phyloP scores from a whole-genome alignment of 306 rosid species.

The Chamaecrista fasciculata region DNA sequence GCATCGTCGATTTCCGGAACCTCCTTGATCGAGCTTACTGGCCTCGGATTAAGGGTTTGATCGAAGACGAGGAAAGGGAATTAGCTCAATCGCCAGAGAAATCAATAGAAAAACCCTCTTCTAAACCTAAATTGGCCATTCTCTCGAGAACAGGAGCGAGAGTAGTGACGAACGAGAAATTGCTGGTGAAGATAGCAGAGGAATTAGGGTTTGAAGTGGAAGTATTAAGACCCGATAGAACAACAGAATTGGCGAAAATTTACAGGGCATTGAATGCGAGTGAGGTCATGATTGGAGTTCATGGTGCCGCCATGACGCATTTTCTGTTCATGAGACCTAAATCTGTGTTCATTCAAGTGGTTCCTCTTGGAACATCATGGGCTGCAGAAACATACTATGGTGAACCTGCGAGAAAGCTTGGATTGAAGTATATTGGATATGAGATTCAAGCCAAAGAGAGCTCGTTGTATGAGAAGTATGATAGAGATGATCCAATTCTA shows the following conservation, averaged over 20 bases:
- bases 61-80: constrained; percentile 51
- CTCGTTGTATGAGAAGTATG: constrained; percentile 54
- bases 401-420: constrained; percentile 82
- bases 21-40: constrained; percentile 67
- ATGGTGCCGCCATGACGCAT: constrained; percentile 99
- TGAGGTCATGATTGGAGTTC: constrained; percentile 90
- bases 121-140: constrained; percentile 57
- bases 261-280: constrained; percentile 65
- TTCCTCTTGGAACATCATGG: constrained; percentile 87
- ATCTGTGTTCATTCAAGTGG: constrained; percentile 72
- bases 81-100: constrained; percentile 27
- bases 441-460: constrained; percentile 70
- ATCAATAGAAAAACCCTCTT: neutral
- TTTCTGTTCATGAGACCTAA: constrained; percentile 73
- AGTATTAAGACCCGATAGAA: constrained; percentile 57
- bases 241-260: constrained; percentile 80
- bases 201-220: constrained; percentile 59
- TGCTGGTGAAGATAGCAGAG: constrained; percentile 66
- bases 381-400: constrained; percentile 88
- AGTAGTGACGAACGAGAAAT: constrained; percentile 63
- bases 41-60: constrained; percentile 64
- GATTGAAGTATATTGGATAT: constrained; percentile 78
- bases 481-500: constrained; percentile 58
- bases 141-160: constrained; percentile 80
- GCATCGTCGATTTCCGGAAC: constrained; percentile 68